Percentiles rank a stretch among this genome's conserved stretches.
These are phyloP conservation scores for Fusarium vanettenii DNA, from an alignment of 2,329 filamentous ascomycete genomes.

Conservation along the genomic window DNA sequence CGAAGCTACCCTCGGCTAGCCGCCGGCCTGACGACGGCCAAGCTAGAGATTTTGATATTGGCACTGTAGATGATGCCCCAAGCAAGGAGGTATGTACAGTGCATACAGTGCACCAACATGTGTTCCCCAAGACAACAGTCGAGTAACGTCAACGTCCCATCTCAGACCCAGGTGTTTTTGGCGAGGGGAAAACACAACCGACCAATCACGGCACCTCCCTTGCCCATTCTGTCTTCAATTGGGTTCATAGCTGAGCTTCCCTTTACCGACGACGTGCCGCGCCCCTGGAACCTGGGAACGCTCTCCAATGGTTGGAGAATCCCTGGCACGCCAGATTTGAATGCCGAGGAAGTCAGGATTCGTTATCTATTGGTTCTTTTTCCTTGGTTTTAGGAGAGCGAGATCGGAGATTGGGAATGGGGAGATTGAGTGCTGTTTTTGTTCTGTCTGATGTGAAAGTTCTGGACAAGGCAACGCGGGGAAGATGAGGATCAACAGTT, in stretches of 20 bases:
- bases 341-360: not conserved
- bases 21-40: slow-evolving; percentile 25
- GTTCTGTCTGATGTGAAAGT: not conserved
- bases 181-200: slow-evolving; percentile 7
- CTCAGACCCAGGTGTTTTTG: slow-evolving; percentile 10
- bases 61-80: slow-evolving; percentile 20
- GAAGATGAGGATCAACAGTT: not conserved
- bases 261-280: slow-evolving; percentile 17
- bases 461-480: not conserved
- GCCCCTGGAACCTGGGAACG: not conserved
- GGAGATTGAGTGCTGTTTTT: not conserved
- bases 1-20: slow-evolving; percentile 44
- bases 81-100: too few relatives aligned
- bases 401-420: not conserved
- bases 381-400: not conserved
- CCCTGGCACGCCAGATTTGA: not conserved
- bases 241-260: not conserved
- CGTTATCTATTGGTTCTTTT: not conserved
- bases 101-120: not conserved
- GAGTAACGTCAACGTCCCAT: not conserved
- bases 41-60: not conserved
- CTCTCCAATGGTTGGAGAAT: slow-evolving; percentile 12
- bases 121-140: not conserved
- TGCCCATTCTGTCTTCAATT: slow-evolving; percentile 11
- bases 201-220: slow-evolving; percentile 18